Percentiles rank a stretch among this genome's conserved stretches.
Conservation (phyloP, 768 basidiomycete species). For the Tubosaeta sp. region DNA sequence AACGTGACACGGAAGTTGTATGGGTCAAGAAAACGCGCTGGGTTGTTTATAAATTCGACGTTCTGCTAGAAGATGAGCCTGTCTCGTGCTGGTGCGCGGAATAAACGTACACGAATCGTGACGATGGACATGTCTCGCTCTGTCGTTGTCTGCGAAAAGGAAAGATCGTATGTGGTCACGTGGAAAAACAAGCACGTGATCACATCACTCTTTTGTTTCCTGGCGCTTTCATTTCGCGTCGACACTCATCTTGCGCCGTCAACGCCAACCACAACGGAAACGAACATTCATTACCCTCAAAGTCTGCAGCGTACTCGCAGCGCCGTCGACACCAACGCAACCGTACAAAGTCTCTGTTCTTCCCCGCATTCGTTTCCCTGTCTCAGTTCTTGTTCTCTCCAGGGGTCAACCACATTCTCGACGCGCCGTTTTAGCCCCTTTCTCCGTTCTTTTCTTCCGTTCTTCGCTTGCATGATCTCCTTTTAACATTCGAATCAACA, state of each 20-base stretch:
- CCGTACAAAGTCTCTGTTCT: neutral
- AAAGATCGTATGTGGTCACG: neutral
- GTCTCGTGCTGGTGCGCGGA: neutral
- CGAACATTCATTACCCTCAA: neutral
- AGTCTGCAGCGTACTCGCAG: neutral
- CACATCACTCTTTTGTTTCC: constrained; percentile 15
- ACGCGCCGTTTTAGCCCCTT: constrained; percentile 5
- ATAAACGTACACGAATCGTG: constrained; percentile 54
- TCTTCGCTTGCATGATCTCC: constrained; percentile 17
- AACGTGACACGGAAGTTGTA: constrained; percentile 96
- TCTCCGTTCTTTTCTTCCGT: neutral
- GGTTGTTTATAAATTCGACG: constrained; percentile 90
- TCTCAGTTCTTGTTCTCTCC: constrained; percentile 10
- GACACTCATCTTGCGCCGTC: constrained; percentile 8
- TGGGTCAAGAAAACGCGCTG: constrained; percentile 83
- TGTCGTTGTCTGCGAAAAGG: neutral
- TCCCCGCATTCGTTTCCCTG: neutral
- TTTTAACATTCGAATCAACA: constrained; percentile 8
- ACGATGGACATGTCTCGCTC: constrained; percentile 61
- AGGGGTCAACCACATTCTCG: constrained; percentile 4
- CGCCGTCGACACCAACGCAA: neutral
- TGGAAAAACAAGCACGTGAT: neutral
- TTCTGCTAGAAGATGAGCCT: constrained; percentile 43
- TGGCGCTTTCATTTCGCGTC: constrained; percentile 17
- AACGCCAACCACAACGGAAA: constrained; percentile 9